Percentiles rank a stretch among this genome's conserved stretches.
phyloP scores from a whole-genome alignment of 2,329 filamentous ascomycete genomes.

The Teratosphaeria gauchensis region DNA sequence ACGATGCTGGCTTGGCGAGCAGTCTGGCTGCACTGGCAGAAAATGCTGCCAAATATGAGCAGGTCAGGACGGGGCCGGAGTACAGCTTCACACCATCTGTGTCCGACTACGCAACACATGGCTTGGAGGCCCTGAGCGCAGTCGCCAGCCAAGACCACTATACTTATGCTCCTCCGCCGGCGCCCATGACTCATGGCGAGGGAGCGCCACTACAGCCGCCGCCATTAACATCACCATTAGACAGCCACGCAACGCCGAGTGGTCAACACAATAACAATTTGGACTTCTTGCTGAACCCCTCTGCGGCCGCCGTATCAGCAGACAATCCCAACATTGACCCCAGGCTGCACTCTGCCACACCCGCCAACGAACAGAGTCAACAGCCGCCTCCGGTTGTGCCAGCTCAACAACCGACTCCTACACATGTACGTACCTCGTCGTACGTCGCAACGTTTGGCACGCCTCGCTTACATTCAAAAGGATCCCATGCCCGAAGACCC shows the following conservation, averaged over 20 bases:
- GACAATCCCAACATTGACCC: conserved; percentile 22
- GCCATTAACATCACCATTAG: conserved; percentile 15
- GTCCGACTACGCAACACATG: conserved; percentile 30
- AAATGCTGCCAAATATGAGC: conserved; percentile 3
- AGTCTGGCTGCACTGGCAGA: conserved; percentile 7
- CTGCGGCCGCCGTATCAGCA: conserved; percentile 24
- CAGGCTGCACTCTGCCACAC: conserved; percentile 16
- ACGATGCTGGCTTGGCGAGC: not conserved
- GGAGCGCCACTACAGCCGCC: conserved; percentile 18
- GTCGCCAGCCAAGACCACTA: conserved; percentile 38
- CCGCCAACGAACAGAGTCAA: conserved; percentile 3
- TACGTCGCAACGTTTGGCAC: conserved; percentile 14
- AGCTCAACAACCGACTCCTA: conserved; percentile 3
- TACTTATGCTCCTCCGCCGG: conserved; percentile 24
- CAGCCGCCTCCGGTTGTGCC: not conserved
- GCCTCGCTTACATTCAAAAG: conserved; percentile 23
- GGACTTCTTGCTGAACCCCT: conserved; percentile 47
- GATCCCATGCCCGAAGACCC: conserved; percentile 11
- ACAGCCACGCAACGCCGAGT: conserved; percentile 11
- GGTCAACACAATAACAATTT: conserved; percentile 32
- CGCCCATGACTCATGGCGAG: conserved; percentile 17
- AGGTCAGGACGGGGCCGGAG: not conserved
- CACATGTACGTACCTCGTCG: conserved; percentile 23
- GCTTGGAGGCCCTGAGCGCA: conserved; percentile 45
- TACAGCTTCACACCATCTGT: conserved; percentile 14